Evolutionary conservation across 1,139 yeast genomes (phyloP).

Genomic region (Yamadazyma membranifaciens): DNA sequence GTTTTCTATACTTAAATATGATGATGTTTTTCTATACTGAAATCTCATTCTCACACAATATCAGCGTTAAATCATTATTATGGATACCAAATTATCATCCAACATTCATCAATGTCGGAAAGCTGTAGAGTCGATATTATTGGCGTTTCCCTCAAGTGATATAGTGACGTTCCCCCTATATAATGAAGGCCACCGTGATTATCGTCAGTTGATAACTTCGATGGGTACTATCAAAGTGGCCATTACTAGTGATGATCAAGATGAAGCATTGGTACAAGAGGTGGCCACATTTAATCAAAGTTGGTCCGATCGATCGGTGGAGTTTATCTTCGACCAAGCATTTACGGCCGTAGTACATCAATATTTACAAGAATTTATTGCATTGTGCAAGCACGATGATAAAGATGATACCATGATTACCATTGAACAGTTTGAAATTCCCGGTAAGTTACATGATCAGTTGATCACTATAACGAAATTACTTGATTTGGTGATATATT

Average conservation of each 20-base stretch:
- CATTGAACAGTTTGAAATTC: not conserved
- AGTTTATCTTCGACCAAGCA: constrained; percentile 3
- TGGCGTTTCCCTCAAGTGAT: not conserved
- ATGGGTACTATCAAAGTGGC: not conserved
- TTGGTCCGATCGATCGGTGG: constrained; percentile 3
- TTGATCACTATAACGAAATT: constrained; percentile 20
- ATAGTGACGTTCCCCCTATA: not conserved
- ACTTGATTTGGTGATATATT: constrained; percentile 25
- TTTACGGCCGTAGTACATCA: not conserved
- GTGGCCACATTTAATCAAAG: constrained; percentile 3
- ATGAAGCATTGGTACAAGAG: constrained; percentile 1
- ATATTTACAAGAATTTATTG: not conserved
- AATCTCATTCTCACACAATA: not conserved
- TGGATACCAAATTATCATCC: constrained; percentile 1
- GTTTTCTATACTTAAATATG: too few relatives aligned
- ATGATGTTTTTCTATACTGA: too few relatives aligned
- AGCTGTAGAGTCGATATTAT: not conserved
- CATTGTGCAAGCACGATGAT: not conserved
- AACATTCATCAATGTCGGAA: not conserved
- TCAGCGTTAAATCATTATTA: too few relatives aligned
- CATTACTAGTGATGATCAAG: not conserved
- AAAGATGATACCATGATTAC: not conserved
- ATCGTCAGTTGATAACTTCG: too few relatives aligned
- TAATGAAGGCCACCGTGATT: not conserved
- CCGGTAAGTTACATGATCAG: constrained; percentile 1